Conservation (phyloP, 2,329 filamentous ascomycete species). For the Monosporascus sp. region DNA sequence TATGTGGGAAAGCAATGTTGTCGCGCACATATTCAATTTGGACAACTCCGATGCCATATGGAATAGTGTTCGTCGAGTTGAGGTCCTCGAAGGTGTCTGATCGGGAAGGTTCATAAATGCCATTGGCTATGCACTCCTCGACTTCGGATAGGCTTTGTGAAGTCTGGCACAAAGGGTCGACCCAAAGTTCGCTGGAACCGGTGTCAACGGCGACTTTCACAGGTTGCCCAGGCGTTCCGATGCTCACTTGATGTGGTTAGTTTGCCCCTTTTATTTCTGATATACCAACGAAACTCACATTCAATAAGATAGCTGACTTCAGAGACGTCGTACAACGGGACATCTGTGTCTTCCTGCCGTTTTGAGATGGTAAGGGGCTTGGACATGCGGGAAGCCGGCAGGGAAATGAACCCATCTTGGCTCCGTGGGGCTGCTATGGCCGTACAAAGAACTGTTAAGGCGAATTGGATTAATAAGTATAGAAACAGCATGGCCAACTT, state of each 20-base stretch:
- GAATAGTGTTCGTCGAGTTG: conserved; percentile 12
- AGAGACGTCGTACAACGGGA: neutral
- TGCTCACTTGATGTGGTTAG: conserved; percentile 1
- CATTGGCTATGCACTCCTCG: neutral
- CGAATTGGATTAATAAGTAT: neutral
- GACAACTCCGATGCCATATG: conserved; percentile 25
- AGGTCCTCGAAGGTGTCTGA: conserved; percentile 18
- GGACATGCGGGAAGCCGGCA: neutral
- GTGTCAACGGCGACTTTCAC: conserved; percentile 12
- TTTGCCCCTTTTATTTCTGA: neutral
- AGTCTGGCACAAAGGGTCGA: conserved; percentile 8
- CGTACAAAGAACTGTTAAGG: neutral
- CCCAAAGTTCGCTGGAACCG: conserved; percentile 15
- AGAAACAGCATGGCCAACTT: neutral
- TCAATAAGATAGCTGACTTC: conserved; percentile 1
- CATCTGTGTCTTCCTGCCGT: neutral
- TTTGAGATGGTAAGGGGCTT: neutral
- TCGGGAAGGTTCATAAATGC: conserved; percentile 7
- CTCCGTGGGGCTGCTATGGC: neutral
- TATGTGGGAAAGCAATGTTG: conserved; percentile 21
- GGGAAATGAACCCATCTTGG: neutral
- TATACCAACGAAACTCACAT: neutral
- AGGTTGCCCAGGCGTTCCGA: conserved; percentile 10
- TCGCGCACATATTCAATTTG: conserved; percentile 24
- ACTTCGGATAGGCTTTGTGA: neutral